phyloP scores from a whole-genome alignment of 495 filamentous ascomycete genomes.

The Talaromyces proteolyticus region DNA sequence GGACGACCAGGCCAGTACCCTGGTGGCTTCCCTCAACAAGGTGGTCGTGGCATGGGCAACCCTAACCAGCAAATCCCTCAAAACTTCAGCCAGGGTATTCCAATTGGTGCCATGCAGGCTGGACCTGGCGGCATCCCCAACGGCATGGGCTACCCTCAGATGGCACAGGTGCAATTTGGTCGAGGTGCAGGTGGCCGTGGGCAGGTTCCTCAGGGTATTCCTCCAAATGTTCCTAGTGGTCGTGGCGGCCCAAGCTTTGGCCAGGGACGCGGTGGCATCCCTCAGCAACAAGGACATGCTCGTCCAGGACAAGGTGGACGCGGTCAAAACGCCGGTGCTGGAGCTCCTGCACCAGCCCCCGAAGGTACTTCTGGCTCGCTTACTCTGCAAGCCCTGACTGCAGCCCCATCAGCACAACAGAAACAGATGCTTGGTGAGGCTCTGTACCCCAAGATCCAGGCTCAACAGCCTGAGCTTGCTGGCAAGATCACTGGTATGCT shows the following conservation, averaged over 20 bases:
- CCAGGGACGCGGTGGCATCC: conserved; percentile 42
- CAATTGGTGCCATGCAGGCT: conserved; percentile 68
- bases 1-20: conserved; percentile 82
- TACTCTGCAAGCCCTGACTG: conserved; percentile 38
- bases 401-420: conserved; percentile 64
- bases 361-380: conserved; percentile 19
- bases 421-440: conserved; percentile 98
- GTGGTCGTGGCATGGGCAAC: conserved; percentile 69
- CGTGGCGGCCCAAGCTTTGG: conserved; percentile 62
- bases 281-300: conserved; percentile 43
- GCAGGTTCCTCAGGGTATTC: conserved; percentile 63
- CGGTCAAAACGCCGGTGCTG: conserved; percentile 23
- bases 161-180: conserved; percentile 54
- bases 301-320: conserved; percentile 38
- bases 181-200: conserved; percentile 72
- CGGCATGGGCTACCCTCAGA: conserved; percentile 54
- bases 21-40: conserved; percentile 68
- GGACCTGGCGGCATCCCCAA: conserved; percentile 47
- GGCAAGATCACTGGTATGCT: conserved; percentile 99
- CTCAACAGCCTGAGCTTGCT: conserved; percentile 86
- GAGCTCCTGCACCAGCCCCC: conserved; percentile 32
- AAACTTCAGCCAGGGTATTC: conserved; percentile 74
- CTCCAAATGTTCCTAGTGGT: conserved; percentile 57
- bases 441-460: conserved; percentile 95
- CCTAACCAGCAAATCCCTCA: conserved; percentile 74